Evolutionary conservation across 192 early-diverging fungal genomes (phyloP).

Genomic region (Dispira simplex): DNA sequence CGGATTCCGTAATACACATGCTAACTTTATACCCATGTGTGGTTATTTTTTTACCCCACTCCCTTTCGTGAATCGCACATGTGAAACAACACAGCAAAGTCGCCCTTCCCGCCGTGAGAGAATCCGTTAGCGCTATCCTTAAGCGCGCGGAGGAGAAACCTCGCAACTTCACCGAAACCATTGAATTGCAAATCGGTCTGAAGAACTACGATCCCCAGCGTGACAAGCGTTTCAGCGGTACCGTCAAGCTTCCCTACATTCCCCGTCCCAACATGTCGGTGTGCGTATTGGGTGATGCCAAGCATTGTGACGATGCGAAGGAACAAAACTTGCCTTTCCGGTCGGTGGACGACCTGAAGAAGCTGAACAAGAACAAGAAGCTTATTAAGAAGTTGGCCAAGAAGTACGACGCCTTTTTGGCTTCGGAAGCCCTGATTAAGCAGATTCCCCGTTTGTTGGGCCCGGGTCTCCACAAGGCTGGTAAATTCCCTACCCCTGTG

Average conservation of each 20-base stretch:
- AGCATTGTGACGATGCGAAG: slow-evolving; percentile 94
- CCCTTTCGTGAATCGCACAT: background rate
- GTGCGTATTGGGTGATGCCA: slow-evolving; percentile 90
- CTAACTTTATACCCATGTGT: background rate
- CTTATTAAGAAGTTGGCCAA: slow-evolving; percentile 98
- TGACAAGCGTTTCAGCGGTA: slow-evolving; percentile 99
- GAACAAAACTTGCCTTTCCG: slow-evolving; percentile 72
- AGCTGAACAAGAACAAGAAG: slow-evolving; percentile 99
- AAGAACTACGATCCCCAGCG: slow-evolving; percentile 99
- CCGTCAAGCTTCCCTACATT: slow-evolving; percentile 84
- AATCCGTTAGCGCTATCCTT: slow-evolving; percentile 52
- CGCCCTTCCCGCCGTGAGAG: slow-evolving; percentile 77
- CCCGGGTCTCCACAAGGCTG: slow-evolving; percentile 97
- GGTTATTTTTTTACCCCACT: background rate
- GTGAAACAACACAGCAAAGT: slow-evolving; percentile 43
- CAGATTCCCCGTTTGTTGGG: slow-evolving; percentile 98
- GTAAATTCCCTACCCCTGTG: slow-evolving; percentile 97
- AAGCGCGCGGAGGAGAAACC: slow-evolving; percentile 72
- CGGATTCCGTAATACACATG: background rate
- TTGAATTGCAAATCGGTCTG: slow-evolving; percentile 96
- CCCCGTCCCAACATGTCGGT: slow-evolving; percentile 91
- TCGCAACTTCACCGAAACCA: slow-evolving; percentile 92
- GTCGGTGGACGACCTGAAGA: slow-evolving; percentile 97
- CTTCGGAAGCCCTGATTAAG: slow-evolving; percentile 95
- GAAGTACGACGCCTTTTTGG: slow-evolving; percentile 97